Evolutionary conservation across 345 rosid species (phyloP).

Genomic region (Salix exigua): DNA sequence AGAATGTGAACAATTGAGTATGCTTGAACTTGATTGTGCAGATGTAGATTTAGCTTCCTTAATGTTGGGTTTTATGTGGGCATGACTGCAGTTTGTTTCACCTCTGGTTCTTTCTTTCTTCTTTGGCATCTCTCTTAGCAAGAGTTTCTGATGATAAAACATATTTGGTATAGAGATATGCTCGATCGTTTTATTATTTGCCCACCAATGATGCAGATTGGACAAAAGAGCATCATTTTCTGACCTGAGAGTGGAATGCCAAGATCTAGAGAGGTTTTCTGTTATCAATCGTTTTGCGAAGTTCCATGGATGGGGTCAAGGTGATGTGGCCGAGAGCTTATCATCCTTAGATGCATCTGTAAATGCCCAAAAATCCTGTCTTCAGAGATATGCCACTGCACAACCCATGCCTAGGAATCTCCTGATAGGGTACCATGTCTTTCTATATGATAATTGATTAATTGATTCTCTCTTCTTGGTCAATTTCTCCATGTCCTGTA

Average conservation of each 20-base stretch:
- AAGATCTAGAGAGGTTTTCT: constrained; percentile 72
- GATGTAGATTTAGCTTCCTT: neutral
- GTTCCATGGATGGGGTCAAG: constrained; percentile 66
- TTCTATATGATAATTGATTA: constrained; percentile 71
- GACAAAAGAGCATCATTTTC: constrained; percentile 55
- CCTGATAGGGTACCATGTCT: constrained; percentile 93
- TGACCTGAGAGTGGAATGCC: constrained; percentile 76
- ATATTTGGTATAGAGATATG: neutral
- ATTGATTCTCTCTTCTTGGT: constrained; percentile 27
- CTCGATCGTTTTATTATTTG: neutral
- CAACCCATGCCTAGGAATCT: constrained; percentile 76
- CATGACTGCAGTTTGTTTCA: neutral
- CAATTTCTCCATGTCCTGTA: constrained; percentile 22
- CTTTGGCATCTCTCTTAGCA: neutral
- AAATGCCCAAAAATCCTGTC: constrained; percentile 44
- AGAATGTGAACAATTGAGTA: neutral
- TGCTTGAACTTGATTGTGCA: neutral
- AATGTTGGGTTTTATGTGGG: neutral
- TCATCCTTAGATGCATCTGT: constrained; percentile 37
- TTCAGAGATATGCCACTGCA: constrained; percentile 84
- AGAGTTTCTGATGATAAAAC: neutral
- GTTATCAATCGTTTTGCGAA: constrained; percentile 91
- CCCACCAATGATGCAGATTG: constrained; percentile 47
- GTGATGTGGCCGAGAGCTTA: constrained; percentile 44
- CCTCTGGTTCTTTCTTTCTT: neutral